Percentiles rank a stretch among this genome's conserved stretches.
phyloP scores from a whole-genome alignment of 1,139 yeast genomes.

The Debaryomyces singareniensis region DNA sequence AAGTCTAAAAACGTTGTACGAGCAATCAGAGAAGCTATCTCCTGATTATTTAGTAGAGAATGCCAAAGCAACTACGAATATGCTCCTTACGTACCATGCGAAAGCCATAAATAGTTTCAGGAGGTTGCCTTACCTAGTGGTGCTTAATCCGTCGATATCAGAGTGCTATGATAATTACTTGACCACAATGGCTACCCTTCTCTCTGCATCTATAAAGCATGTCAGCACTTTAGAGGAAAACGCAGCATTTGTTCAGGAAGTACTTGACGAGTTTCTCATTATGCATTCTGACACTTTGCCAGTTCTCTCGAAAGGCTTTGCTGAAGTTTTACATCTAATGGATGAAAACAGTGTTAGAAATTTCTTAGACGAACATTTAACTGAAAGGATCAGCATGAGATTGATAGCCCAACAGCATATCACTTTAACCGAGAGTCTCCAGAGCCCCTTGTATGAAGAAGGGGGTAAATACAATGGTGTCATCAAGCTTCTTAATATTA shows the following conservation, averaged over 20 bases:
- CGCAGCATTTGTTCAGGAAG: slow-evolving; percentile 36
- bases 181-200: slow-evolving; percentile 59
- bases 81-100: slow-evolving; percentile 41
- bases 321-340: slow-evolving; percentile 58
- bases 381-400: slow-evolving; percentile 81
- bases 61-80: slow-evolving; percentile 39
- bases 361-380: slow-evolving; percentile 71
- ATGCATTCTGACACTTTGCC: slow-evolving; percentile 82
- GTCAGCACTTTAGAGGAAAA: slow-evolving; percentile 50
- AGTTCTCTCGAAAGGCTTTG: slow-evolving; percentile 72
- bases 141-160: slow-evolving; percentile 86
- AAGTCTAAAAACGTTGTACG: slow-evolving; percentile 38
- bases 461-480: slow-evolving; percentile 61
- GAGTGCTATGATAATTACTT: slow-evolving; percentile 69
- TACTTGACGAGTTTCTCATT: slow-evolving; percentile 56
- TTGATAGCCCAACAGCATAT: slow-evolving; percentile 82
- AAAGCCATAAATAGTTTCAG: slow-evolving; percentile 64
- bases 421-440: slow-evolving; percentile 39
- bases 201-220: slow-evolving; percentile 33
- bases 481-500: slow-evolving; percentile 56
- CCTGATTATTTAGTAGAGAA: slow-evolving; percentile 26
- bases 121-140: slow-evolving; percentile 72
- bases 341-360: slow-evolving; percentile 44
- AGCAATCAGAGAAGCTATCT: slow-evolving; percentile 35
- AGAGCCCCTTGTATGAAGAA: slow-evolving; percentile 15